A percentile compares a stretch with the other conserved stretches of the same genome.
phyloP scores from a whole-genome alignment of 1,284 basidiomycete genomes.

The Cutaneotrichosporon spelunceum region DNA sequence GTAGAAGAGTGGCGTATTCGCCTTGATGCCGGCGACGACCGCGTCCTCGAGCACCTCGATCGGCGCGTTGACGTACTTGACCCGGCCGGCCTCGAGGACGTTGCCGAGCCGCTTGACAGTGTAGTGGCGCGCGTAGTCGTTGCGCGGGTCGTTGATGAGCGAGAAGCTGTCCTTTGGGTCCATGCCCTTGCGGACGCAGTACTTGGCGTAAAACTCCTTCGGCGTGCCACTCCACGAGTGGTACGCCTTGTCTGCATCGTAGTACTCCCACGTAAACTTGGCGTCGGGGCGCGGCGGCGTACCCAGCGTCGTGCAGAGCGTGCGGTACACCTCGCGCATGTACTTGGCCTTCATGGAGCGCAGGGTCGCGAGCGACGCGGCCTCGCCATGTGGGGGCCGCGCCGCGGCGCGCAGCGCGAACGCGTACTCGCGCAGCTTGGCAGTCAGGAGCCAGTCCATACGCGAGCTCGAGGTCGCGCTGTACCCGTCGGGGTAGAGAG shows the following conservation, averaged over 20 bases:
- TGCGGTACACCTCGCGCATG: constrained; percentile 79
- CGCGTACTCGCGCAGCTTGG: constrained; percentile 85
- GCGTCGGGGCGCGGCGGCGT: constrained; percentile 71
- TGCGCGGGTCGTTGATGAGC: constrained; percentile 91
- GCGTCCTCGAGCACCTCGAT: constrained; percentile 74
- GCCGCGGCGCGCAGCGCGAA: constrained; percentile 64
- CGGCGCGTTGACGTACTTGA: constrained; percentile 88
- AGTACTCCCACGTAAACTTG: constrained; percentile 81
- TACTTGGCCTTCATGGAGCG: constrained; percentile 71
- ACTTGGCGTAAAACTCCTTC: constrained; percentile 65
- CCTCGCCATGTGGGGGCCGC: constrained; percentile 5
- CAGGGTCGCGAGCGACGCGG: constrained; percentile 13
- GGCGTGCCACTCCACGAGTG: constrained; percentile 73
- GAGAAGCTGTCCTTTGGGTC: constrained; percentile 68
- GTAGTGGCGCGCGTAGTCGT: constrained; percentile 77
- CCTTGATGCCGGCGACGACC: constrained; percentile 80
- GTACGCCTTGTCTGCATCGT: constrained; percentile 74
- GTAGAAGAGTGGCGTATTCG: constrained; percentile 88
- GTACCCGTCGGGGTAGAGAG: constrained; percentile 78
- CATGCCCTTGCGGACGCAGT: constrained; percentile 38
- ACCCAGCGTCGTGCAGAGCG: constrained; percentile 80
- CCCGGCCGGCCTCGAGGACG: constrained; percentile 76
- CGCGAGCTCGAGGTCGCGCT: constrained; percentile 72
- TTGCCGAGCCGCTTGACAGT: constrained; percentile 91
- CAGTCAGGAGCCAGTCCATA: constrained; percentile 75